Evolutionary conservation across 148 eudicot genomes (phyloP), one percentile per base, ranked within the genome.

Genomic region (Polygonum maritimum): DNA sequence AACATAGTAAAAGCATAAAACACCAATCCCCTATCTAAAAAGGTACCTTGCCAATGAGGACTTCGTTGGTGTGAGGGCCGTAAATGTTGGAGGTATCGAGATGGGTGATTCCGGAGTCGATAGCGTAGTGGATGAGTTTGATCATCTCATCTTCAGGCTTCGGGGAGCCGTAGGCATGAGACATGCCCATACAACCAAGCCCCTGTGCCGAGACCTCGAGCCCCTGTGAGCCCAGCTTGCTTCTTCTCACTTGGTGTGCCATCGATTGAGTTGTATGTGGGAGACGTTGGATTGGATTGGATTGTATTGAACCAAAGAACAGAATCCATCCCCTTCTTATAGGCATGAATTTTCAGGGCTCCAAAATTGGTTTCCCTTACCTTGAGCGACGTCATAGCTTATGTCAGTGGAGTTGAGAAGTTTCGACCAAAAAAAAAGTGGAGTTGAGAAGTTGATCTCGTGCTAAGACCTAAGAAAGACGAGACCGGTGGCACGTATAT

Each of bases 121-220:
- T 45, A 49, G 78, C 78, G 12, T 76, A 71, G 51, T 47, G 71
- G 71, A 76, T 45, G 38, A 76, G 71, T 2, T 19, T 22, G 51
- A 76, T 76, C 78, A 76, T 76, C 51, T 76, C 78, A 19, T 58
- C 78, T 76, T 58, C 71, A 2, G 71, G 78, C 38, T 76, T 76
- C 7, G 78, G 55, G 11, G 54, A 1, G 31, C 77, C 69, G 39
- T 58, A 62, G 12, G 49, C 18, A 18, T n/a, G 19, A 21, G 78
- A 76, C 78, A 76, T 76, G 39, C 70, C 71, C 71, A 58, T 39
- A 8, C 78, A 76, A 12, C 78, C 78, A 0, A 76, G 55, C 16
- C 78, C 78, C 40, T 76, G 78, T 5, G 78, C 78, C 2, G 78
- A 76, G 0, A 76, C 78, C 36, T 76, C 78, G 26, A 76, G 71